Percentiles rank a stretch among this genome's conserved stretches.
Evolutionary conservation across 2,329 filamentous ascomycete species (phyloP).

Genomic region (Aureobasidium sp.): DNA sequence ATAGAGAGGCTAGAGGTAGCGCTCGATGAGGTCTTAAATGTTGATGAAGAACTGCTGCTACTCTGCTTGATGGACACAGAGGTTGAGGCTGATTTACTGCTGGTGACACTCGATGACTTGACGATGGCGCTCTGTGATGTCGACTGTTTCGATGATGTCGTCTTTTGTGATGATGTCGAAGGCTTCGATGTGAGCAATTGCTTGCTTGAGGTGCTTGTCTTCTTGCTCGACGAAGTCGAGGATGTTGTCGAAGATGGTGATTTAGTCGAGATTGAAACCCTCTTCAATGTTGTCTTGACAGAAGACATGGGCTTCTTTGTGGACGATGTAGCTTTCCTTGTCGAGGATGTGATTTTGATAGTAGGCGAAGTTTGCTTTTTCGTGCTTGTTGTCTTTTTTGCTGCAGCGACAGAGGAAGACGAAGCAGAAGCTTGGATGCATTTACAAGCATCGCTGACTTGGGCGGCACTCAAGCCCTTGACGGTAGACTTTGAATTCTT

Average conservation of each 20-base stretch:
- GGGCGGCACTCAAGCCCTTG: slow-evolving; percentile 13
- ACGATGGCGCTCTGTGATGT: slow-evolving; percentile 5
- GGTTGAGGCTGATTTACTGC: background rate
- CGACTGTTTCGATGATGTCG: background rate
- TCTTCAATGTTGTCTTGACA: slow-evolving; percentile 4
- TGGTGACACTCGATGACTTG: slow-evolving; percentile 8
- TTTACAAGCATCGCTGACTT: slow-evolving; percentile 17
- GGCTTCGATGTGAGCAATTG: background rate
- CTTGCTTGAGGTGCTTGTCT: slow-evolving; percentile 12
- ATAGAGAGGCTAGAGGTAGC: background rate
- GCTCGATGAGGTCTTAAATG: background rate
- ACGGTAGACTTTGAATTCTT: slow-evolving; percentile 14
- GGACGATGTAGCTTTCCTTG: slow-evolving; percentile 7
- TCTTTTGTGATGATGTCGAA: background rate
- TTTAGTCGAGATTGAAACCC: background rate
- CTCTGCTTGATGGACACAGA: slow-evolving; percentile 8
- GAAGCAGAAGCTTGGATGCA: slow-evolving; percentile 15
- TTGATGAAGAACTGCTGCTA: background rate
- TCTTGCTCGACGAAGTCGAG: slow-evolving; percentile 1
- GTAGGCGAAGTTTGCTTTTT: slow-evolving; percentile 4
- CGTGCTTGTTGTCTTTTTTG: slow-evolving; percentile 5
- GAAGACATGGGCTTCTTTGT: background rate
- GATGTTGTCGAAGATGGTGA: background rate
- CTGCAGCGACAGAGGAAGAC: slow-evolving; percentile 12
- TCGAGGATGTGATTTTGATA: background rate